Percentiles rank a stretch among this genome's conserved stretches.
phyloP scores from a whole-genome alignment of 1,139 yeast genomes.

The Keqinozyma sinolaborantium region DNA sequence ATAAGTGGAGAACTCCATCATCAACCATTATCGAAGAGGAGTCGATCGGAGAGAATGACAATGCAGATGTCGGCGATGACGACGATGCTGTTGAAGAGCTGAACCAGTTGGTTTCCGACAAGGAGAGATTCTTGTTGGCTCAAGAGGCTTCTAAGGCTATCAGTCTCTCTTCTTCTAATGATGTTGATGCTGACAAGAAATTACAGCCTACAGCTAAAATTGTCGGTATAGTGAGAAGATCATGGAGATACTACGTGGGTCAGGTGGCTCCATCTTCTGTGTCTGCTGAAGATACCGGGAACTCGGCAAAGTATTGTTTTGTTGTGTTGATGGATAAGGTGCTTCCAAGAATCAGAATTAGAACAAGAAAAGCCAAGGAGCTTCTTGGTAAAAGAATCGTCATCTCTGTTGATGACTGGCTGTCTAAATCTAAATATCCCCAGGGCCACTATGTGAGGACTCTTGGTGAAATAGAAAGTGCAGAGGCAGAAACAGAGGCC shows the following conservation, averaged over 20 bases:
- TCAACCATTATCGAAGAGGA: slow-evolving; percentile 76
- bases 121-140: slow-evolving; percentile 70
- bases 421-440: slow-evolving; percentile 77
- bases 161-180: slow-evolving; percentile 24
- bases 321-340: slow-evolving; percentile 87
- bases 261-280: slow-evolving; percentile 84
- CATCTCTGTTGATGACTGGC: slow-evolving; percentile 92
- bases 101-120: slow-evolving; percentile 56
- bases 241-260: slow-evolving; percentile 97
- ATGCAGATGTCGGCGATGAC: slow-evolving; percentile 53
- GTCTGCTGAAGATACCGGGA: slow-evolving; percentile 48
- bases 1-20: slow-evolving; percentile 87
- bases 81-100: slow-evolving; percentile 39
- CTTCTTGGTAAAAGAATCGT: slow-evolving; percentile 86
- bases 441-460: slow-evolving; percentile 92
- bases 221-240: slow-evolving; percentile 84
- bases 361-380: slow-evolving; percentile 82
- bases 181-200: slow-evolving; percentile 27
- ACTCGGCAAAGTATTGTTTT: slow-evolving; percentile 73
- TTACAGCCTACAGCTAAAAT: slow-evolving; percentile 89
- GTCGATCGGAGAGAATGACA: slow-evolving; percentile 55
- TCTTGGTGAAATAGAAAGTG: slow-evolving; percentile 86
- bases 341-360: slow-evolving; percentile 81
- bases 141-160: slow-evolving; percentile 72
- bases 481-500: slow-evolving; percentile 96